phyloP scores from a whole-genome alignment of 148 eudicot species.

The Chenopodium quinoa region DNA sequence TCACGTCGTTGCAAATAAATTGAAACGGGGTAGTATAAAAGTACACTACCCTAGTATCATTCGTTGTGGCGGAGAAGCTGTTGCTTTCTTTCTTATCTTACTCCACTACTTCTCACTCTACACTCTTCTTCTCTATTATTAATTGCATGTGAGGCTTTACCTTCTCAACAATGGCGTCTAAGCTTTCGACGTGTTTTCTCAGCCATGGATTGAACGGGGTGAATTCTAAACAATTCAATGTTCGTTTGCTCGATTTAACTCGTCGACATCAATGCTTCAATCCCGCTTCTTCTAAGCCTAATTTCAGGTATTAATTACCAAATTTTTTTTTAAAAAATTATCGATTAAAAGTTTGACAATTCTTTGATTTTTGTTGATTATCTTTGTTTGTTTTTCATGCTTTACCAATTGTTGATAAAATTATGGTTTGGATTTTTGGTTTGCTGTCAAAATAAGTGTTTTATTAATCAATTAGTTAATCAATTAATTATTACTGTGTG shows the following conservation, averaged over 20 bases:
- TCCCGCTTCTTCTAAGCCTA: not conserved
- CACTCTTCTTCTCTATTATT: not conserved
- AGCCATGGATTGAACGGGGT: constrained; percentile 36
- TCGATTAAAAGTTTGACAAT: not conserved
- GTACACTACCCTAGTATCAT: no score
- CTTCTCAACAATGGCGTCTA: constrained; percentile 39
- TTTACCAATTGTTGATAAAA: no score
- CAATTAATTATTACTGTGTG: no score
- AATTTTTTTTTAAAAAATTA: not conserved
- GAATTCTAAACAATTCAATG: constrained; percentile 21
- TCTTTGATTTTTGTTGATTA: not conserved
- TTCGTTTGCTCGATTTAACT: constrained; percentile 10
- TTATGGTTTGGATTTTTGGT: no score
- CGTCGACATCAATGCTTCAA: constrained; percentile 28
- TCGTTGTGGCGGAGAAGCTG: not conserved
- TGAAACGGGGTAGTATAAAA: no score
- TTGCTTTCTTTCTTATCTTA: not conserved
- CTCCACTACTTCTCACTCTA: not conserved
- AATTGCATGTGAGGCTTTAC: not conserved
- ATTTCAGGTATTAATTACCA: not conserved
- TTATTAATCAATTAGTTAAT: no score
- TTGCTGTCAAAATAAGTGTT: no score
- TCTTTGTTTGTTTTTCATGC: not conserved
- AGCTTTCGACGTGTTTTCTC: constrained; percentile 37
- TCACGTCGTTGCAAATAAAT: no score